Conservation (phyloP, 768 basidiomycete genomes). For the Leucogyrophana mollusca region DNA sequence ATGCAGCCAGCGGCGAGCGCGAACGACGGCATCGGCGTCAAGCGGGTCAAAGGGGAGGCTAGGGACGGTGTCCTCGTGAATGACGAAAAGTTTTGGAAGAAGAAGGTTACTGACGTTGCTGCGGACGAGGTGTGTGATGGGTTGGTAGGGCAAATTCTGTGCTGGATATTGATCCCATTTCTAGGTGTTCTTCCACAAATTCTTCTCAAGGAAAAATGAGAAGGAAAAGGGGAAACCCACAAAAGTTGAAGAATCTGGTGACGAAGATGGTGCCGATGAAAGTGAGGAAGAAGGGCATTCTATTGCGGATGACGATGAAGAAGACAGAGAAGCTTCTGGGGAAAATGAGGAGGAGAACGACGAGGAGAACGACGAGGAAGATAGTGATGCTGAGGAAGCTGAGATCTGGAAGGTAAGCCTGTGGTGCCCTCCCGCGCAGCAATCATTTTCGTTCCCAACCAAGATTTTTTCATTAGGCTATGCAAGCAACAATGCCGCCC, state of each 20-base stretch:
- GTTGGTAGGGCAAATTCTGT: neutral
- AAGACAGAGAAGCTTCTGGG: conserved; percentile 15
- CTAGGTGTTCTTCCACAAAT: conserved; percentile 94
- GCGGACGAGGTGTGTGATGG: conserved; percentile 71
- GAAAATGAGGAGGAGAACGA: conserved; percentile 30
- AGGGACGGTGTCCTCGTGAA: conserved; percentile 57
- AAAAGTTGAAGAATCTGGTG: conserved; percentile 34
- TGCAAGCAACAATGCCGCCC: conserved; percentile 84
- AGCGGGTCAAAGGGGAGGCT: conserved; percentile 64
- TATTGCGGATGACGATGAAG: conserved; percentile 23
- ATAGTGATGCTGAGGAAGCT: conserved; percentile 55
- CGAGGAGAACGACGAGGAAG: conserved; percentile 39
- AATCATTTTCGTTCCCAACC: neutral
- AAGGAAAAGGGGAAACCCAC: conserved; percentile 47
- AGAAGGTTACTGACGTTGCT: conserved; percentile 68
- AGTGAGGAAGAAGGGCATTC: conserved; percentile 30
- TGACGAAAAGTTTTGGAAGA: conserved; percentile 71
- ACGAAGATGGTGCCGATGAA: conserved; percentile 25
- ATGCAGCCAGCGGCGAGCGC: conserved; percentile 91
- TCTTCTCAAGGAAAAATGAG: conserved; percentile 72
- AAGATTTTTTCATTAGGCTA: conserved; percentile 57
- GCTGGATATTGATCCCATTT: neutral
- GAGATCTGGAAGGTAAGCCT: conserved; percentile 84
- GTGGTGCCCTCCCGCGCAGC: too few species aligned
- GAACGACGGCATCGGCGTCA: conserved; percentile 64